A percentile compares a stretch with the other conserved stretches of the same genome.
Evolutionary conservation across 306 rosid genomes (phyloP).

Genomic region (Castanea crenata): DNA sequence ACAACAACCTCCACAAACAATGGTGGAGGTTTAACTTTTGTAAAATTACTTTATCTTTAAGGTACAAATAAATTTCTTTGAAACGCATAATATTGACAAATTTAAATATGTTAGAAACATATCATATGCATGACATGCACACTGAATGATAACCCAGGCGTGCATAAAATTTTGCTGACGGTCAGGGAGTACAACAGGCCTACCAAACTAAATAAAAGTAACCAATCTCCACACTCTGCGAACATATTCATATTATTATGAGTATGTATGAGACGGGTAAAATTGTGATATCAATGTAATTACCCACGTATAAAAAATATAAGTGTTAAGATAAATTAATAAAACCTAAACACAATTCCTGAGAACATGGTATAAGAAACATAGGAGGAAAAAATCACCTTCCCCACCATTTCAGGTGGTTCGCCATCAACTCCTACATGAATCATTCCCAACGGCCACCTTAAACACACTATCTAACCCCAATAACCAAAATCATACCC

Average conservation of each 20-base stretch:
- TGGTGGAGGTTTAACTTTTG: neutral
- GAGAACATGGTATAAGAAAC: no score
- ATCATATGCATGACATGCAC: neutral
- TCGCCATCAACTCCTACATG: no score
- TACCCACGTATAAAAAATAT: no score
- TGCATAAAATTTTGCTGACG: neutral
- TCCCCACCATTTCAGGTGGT: no score
- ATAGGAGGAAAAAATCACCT: no score
- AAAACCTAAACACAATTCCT: no score
- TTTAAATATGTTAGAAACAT: neutral
- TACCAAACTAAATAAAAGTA: neutral
- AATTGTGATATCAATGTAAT: no score
- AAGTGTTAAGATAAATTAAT: no score
- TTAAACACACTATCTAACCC: no score
- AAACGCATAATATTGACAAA: neutral
- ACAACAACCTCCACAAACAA: neutral
- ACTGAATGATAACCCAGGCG: neutral
- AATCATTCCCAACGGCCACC: no score
- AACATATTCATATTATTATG: neutral
- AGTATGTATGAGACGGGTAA: no score
- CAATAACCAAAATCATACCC: no score
- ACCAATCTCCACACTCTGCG: neutral
- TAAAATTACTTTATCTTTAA: neutral
- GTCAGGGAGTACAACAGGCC: neutral
- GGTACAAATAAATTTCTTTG: neutral